These are phyloP conservation scores for Dictyophora rubrovolvata DNA, from an alignment of 768 basidiomycete species.

Conservation along the genomic window DNA sequence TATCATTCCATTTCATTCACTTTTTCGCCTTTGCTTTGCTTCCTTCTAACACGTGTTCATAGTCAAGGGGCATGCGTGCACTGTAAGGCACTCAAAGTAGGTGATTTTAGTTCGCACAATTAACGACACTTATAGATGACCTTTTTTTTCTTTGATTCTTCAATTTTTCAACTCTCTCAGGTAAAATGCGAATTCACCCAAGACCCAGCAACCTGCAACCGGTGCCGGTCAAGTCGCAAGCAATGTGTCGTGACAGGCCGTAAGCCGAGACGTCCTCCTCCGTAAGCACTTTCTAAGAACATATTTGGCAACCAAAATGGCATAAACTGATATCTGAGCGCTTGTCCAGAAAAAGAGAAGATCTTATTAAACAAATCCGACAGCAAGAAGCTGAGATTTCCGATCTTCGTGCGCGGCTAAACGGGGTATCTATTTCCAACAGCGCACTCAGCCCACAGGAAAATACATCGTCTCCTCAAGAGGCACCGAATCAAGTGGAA, in stretches of 20 bases:
- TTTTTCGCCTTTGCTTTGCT: neutral
- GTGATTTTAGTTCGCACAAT: conserved; percentile 7
- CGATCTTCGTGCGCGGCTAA: neutral
- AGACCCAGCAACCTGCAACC: conserved; percentile 65
- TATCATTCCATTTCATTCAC: neutral
- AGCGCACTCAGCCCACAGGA: neutral
- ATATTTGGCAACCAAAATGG: neutral
- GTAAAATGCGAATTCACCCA: conserved; percentile 70
- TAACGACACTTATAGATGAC: neutral
- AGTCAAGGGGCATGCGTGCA: conserved; percentile 60
- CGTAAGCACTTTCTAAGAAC: conserved; percentile 35
- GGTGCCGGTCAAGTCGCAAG: conserved; percentile 59
- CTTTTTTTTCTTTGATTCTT: conserved; percentile 2
- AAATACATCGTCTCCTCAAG: neutral
- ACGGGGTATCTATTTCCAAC: neutral
- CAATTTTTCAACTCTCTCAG: conserved; percentile 24
- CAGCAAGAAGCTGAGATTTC: neutral
- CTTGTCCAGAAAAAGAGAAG: conserved; percentile 58
- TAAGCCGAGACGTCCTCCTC: conserved; percentile 69
- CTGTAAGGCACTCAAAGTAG: conserved; percentile 50
- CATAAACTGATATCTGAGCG: neutral
- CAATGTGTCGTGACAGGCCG: conserved; percentile 78
- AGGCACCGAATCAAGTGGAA: neutral
- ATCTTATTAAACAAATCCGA: conserved; percentile 49
- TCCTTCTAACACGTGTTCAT: neutral